phyloP scores from a whole-genome alignment of 805 yeast species.

The Barnettozyma botsteinii region DNA sequence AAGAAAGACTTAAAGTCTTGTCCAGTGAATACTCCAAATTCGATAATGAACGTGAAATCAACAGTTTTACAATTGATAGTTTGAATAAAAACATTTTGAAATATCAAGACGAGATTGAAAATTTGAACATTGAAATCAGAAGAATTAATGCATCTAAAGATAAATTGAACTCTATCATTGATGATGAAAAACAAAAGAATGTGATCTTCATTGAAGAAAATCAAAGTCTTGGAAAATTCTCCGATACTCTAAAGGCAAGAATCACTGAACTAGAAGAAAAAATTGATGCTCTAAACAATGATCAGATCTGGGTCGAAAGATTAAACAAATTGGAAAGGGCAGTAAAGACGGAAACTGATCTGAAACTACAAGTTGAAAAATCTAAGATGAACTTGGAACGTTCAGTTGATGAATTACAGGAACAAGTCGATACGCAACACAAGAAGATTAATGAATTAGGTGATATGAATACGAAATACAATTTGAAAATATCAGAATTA shows the following conservation, averaged over 20 bases:
- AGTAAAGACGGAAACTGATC: conserved; percentile 41
- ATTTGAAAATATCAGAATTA: conserved; percentile 42
- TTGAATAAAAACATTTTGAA: conserved; percentile 21
- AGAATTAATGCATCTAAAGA: conserved; percentile 20
- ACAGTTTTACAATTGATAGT: conserved; percentile 10
- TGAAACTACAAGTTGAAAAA: conserved; percentile 48
- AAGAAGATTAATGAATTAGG: conserved; percentile 46
- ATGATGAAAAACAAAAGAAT: conserved; percentile 44
- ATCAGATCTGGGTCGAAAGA: conserved; percentile 52
- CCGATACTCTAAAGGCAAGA: conserved; percentile 43
- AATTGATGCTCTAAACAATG: conserved; percentile 42
- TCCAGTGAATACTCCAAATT: conserved; percentile 36
- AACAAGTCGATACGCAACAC: conserved; percentile 45
- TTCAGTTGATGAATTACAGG: conserved; percentile 46
- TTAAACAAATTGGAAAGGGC: conserved; percentile 47
- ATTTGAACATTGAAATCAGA: conserved; percentile 27
- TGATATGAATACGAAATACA: conserved; percentile 53
- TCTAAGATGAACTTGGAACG: conserved; percentile 45
- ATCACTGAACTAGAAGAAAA: conserved; percentile 42
- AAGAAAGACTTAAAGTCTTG: conserved; percentile 37
- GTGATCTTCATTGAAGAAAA: conserved; percentile 62
- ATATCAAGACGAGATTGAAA: conserved; percentile 27
- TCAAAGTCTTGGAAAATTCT: conserved; percentile 51
- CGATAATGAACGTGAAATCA: conserved; percentile 24
- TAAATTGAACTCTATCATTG: conserved; percentile 24